Conservation (phyloP, 2,329 filamentous ascomycete species). For the Nannizzia gypsea region DNA sequence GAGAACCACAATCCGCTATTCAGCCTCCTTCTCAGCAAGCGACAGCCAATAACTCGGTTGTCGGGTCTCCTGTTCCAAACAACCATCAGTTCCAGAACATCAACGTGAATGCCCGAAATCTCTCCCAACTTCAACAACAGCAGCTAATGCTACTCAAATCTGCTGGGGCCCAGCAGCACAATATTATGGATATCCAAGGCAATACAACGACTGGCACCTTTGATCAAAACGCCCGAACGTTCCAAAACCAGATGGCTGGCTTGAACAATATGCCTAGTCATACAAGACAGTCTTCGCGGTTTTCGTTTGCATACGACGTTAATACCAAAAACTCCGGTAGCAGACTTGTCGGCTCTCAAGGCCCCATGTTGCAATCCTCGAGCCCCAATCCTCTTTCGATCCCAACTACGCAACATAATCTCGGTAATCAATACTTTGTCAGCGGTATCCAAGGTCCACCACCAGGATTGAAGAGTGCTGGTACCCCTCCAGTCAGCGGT, state of each 20-base stretch:
- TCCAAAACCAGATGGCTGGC: constrained; percentile 40
- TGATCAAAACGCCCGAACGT: constrained; percentile 32
- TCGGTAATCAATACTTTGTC: constrained; percentile 62
- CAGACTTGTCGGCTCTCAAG: constrained; percentile 44
- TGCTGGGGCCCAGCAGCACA: constrained; percentile 47
- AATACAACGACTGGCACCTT: constrained; percentile 21
- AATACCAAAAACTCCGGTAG: constrained; percentile 42
- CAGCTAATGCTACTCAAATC: constrained; percentile 56
- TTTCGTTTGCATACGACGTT: constrained; percentile 71
- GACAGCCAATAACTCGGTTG: constrained; percentile 32
- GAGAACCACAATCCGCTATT: constrained; percentile 53
- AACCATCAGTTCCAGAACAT: constrained; percentile 40
- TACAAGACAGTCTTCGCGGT: constrained; percentile 72
- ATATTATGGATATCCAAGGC: constrained; percentile 36
- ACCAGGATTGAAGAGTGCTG: constrained; percentile 86
- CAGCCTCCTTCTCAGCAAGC: constrained; percentile 67
- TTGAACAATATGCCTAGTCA: constrained; percentile 53
- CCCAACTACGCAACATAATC: constrained; percentile 28
- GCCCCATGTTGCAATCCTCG: constrained; percentile 27
- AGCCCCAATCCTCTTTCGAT: constrained; percentile 29
- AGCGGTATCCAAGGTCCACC: constrained; percentile 84
- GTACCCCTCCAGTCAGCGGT: constrained; percentile 72
- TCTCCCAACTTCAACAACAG: constrained; percentile 71
- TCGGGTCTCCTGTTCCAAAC: constrained; percentile 32
- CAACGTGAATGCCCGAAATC: constrained; percentile 55